Base-by-base conservation (phyloP, 2,329 filamentous ascomycete species). In the Magnaporthiopsis incrustans region DNA sequence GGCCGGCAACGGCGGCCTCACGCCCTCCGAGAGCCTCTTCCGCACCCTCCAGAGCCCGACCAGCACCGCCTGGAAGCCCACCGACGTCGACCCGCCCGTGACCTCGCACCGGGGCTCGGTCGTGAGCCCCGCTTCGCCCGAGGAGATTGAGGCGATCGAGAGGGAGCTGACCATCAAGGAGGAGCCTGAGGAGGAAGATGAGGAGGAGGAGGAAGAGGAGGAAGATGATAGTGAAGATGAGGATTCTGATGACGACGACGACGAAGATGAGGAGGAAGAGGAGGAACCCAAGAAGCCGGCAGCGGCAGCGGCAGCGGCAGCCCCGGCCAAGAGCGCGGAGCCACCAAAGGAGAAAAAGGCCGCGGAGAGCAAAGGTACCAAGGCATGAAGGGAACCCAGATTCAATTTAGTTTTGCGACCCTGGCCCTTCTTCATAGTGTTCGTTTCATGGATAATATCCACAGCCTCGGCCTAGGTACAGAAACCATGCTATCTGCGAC, bases 41-140 rank as follows among this genome's bases (percentile, higher is more conserved):
- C 71, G 72, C 62, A 70, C 73, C 25, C 67, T 81, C 58, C 80
- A 82, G 70, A 78, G 76, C 66, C 80, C 73, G 22, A 70, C 68
- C 44, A 69, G 68, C 61, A 72, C 68, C 44, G 70, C 67, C 60
- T 82, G 78, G 79, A 78, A 76, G 67, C 71, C 76, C 6, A 73
- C 71, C 22, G 71, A 73, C 61, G 70, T 72, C 3, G 71, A 73
- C 32, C 65, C 64, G 25, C 70, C 72, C 6, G 69, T 74, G 38
- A 73, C 71, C 12, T 71, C 73, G 60, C 69, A 74, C 60, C 69
- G 71, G 67, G 77, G 76, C 2, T 71, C 76, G 3, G 64, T 68
- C 5, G 69, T 78, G 18, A 70, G 68, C 26, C 69, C 67, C 7
- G 76, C 72, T n/a, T 73, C 74, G 15, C 62, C 72, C 12, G 76